Conservation (phyloP, 306 rosid species). For the Cicer pinnatifidum region DNA sequence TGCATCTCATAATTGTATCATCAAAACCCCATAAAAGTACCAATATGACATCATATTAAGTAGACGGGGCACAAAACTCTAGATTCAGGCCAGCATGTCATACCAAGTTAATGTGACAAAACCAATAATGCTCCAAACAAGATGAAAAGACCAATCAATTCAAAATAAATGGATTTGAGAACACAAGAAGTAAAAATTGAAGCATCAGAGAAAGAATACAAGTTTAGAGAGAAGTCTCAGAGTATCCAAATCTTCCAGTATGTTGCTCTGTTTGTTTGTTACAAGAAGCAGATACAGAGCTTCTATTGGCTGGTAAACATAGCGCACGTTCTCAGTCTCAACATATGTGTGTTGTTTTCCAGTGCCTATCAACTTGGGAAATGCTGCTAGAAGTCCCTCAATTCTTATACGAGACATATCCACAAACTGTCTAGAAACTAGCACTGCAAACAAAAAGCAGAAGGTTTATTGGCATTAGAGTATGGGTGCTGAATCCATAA, state of each 20-base stretch:
- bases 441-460: slow-evolving; percentile 58
- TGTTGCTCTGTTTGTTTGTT: slow-evolving; percentile 93
- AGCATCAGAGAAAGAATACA: slow-evolving; percentile 63
- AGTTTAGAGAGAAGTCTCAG: slow-evolving; percentile 92
- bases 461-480: not conserved
- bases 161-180: slow-evolving; percentile 10
- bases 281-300: slow-evolving; percentile 89
- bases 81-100: slow-evolving; percentile 25
- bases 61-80: slow-evolving; percentile 19
- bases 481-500: slow-evolving; percentile 8
- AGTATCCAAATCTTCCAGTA: slow-evolving; percentile 93
- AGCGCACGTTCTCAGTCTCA: slow-evolving; percentile 93
- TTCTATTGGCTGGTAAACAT: slow-evolving; percentile 96
- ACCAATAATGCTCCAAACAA: slow-evolving; percentile 22
- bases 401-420: slow-evolving; percentile 90
- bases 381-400: slow-evolving; percentile 93
- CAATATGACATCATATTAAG: slow-evolving; percentile 30
- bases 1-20: slow-evolving; percentile 6
- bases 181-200: slow-evolving; percentile 1
- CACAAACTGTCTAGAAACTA: slow-evolving; percentile 88
- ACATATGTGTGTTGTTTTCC: slow-evolving; percentile 90
- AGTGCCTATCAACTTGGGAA: slow-evolving; percentile 89
- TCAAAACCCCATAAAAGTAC: slow-evolving; percentile 24
- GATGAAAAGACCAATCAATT: slow-evolving; percentile 33
- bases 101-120: slow-evolving; percentile 27